phyloP scores from a whole-genome alignment of 805 yeast genomes.

The Sporopachydermia quercuum region DNA sequence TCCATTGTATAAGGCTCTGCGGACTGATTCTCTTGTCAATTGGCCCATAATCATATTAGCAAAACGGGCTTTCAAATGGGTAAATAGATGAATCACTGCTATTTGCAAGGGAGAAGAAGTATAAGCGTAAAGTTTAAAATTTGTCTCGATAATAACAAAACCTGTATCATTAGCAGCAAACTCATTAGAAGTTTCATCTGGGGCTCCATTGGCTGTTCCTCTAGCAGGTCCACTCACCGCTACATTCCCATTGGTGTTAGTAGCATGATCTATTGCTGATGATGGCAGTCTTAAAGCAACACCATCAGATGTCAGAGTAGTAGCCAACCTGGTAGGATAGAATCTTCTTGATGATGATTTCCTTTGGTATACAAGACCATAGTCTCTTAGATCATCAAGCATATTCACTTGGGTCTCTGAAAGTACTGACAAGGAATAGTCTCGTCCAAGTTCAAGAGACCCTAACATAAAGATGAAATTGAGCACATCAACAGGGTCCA shows the following conservation, averaged over 20 bases:
- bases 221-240: constrained; percentile 4
- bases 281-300: constrained; percentile 60
- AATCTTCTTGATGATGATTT: constrained; percentile 45
- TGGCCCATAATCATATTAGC: constrained; percentile 89
- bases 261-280: constrained; percentile 57
- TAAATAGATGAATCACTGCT: constrained; percentile 80
- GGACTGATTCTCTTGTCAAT: constrained; percentile 79
- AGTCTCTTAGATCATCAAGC: constrained; percentile 82
- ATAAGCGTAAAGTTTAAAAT: constrained; percentile 84
- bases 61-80: constrained; percentile 72
- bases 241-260: constrained; percentile 16
- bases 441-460: constrained; percentile 79
- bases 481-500: constrained; percentile 93
- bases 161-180: constrained; percentile 28
- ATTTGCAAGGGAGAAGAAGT: constrained; percentile 91
- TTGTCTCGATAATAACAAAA: constrained; percentile 80
- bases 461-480: constrained; percentile 91
- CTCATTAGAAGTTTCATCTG: not conserved
- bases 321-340: constrained; percentile 84
- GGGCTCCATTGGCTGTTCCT: constrained; percentile 14
- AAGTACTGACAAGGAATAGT: constrained; percentile 56
- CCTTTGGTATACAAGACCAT: constrained; percentile 72
- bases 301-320: constrained; percentile 77
- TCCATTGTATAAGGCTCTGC: constrained; percentile 74
- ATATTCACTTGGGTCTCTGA: constrained; percentile 71